These are phyloP conservation scores for Scenedesmus sp. DNA, from an alignment of 163 green algal species.

Conservation along the genomic window DNA sequence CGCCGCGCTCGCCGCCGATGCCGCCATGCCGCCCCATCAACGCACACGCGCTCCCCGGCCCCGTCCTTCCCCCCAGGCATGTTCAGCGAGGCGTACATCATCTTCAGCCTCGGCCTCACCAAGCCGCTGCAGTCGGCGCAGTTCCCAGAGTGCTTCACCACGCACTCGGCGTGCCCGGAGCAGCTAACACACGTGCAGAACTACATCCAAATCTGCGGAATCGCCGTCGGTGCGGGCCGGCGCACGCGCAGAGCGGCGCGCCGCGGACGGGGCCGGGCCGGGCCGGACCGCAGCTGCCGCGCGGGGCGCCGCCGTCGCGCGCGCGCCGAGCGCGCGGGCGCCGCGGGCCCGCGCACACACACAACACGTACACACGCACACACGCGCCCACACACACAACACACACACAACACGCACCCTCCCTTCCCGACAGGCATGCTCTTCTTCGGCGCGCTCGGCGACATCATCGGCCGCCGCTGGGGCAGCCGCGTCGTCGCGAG, in stretches of 20 bases:
- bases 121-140: constrained; percentile 53
- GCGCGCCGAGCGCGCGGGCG: no score
- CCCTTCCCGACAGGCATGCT: constrained; percentile 55
- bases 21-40: background rate
- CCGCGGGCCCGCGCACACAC: no score
- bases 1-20: background rate
- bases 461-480: constrained; percentile 71
- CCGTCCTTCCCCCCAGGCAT: constrained; percentile 2
- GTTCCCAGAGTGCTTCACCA: constrained; percentile 62
- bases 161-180: constrained; percentile 28
- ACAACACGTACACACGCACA: no score
- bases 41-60: background rate
- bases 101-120: constrained; percentile 69
- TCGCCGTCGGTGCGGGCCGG: constrained; percentile 65
- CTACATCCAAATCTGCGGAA: constrained; percentile 58
- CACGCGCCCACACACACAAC: no score
- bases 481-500: constrained; percentile 57
- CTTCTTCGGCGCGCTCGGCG: constrained; percentile 53
- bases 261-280: no score
- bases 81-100: constrained; percentile 66
- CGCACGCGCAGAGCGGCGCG: background rate
- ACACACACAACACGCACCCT: no score
- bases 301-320: no score
- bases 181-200: constrained; percentile 24
- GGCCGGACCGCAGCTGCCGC: no score